phyloP scores from a whole-genome alignment of 352 stramenopile species.

The Peronospora belbahrii region DNA sequence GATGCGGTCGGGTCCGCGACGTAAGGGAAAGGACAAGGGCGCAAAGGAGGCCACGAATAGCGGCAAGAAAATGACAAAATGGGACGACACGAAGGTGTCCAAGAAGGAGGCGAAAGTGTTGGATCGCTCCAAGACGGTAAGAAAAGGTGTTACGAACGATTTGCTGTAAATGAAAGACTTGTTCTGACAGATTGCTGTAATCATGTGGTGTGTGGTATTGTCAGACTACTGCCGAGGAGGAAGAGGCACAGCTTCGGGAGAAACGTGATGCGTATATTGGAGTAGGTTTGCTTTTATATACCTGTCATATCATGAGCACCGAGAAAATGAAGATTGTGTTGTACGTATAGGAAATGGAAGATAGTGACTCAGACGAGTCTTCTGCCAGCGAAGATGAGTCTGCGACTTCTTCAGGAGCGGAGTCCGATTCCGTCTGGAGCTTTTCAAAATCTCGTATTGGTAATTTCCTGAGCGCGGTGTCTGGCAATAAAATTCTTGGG shows the following conservation, averaged over 20 bases:
- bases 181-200: conserved; percentile 3
- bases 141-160: background rate
- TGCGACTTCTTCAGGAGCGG: conserved; percentile 47
- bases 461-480: conserved; percentile 77
- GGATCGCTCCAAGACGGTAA: conserved; percentile 62
- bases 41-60: conserved; percentile 50
- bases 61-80: conserved; percentile 79
- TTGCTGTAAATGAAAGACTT: background rate
- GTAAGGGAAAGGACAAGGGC: conserved; percentile 54
- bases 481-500: conserved; percentile 90
- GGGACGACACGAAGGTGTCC: conserved; percentile 79
- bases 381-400: conserved; percentile 74
- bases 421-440: conserved; percentile 70
- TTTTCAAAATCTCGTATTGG: conserved; percentile 77
- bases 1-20: conserved; percentile 61
- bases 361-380: conserved; percentile 53
- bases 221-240: conserved; percentile 59
- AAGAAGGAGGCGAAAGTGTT: conserved; percentile 75
- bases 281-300: conserved; percentile 28
- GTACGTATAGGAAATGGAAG: conserved; percentile 45
- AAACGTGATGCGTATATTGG: conserved; percentile 80
- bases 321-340: background rate
- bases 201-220: background rate
- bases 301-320: background rate
- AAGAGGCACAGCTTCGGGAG: conserved; percentile 57